Base-by-base conservation (phyloP, 768 basidiomycete species). In the Tephrocybe sp. region DNA sequence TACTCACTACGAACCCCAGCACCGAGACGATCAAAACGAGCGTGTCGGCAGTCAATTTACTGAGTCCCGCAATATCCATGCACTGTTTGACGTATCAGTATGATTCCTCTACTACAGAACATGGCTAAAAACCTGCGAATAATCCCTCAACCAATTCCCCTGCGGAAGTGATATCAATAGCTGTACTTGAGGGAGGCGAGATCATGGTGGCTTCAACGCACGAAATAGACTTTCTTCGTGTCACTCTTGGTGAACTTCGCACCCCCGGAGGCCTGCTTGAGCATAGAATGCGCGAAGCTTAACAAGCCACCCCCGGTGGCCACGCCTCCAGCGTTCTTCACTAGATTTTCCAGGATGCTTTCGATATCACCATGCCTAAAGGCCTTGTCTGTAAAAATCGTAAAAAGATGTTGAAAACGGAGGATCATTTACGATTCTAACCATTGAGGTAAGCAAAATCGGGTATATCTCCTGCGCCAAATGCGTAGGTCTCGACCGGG, bases 311-410 rank as follows among this genome's bases (percentile, higher is more conserved):
- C 74, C 24, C 75, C 75, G 11, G 68, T 69, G 11, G 70, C 71
- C 22, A 65, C 68, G 47, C 70, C 68, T 13, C 80, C 79, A 9
- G 73, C 79, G 31, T 73, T 71, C 61, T 86, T 87, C 44, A 75
- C 75, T 5, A 86, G 66, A n/a, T 72, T 74, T 28, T 77, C 75
- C 22, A 88, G 75, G 53, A 85, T 75, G 59, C 80, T 79, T 68
- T 88, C 86, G 41, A 88, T 87, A 60, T 89, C 87, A 12, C 86
- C 85, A 71, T 88, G 86, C 43, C 86, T 73, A 66, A 84, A 89
- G 0, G 87, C 86, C 64, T 85, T 87, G 64, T 82, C 81, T 80
- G 56, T 21, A 9, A 18, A 19, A 30, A 27, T 55, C 25, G 52
- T 40, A 31, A 50, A n/a, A n/a, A 36, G 16, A 49, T 22, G 35